phyloP scores from a whole-genome alignment of 225 moss, liverwort and hornwort genomes.

The Pseudisothecium myosuroides region DNA sequence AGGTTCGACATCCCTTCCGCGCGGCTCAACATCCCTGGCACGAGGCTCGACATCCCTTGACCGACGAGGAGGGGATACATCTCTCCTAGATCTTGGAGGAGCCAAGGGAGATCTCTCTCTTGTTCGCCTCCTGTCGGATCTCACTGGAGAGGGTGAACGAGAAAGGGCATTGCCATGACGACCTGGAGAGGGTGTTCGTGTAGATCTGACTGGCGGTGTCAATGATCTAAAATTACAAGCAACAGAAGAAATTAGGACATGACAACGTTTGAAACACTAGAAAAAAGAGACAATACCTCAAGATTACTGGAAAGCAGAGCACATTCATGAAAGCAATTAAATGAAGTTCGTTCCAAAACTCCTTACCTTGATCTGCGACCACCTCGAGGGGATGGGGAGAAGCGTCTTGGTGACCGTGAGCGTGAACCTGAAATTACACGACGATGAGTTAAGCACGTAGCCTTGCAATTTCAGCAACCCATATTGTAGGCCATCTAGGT shows the following conservation, averaged over 20 bases:
- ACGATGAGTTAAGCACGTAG: neutral
- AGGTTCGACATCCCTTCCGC: constrained; percentile 6
- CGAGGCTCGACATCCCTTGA: constrained; percentile 11
- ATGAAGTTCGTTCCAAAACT: neutral
- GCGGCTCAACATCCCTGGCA: constrained; percentile 7
- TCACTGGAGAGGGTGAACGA: constrained; percentile 34
- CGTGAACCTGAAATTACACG: constrained; percentile 24
- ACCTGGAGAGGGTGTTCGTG: constrained; percentile 44
- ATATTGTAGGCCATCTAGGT: neutral
- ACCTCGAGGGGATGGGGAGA: constrained; percentile 46
- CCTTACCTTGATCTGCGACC: constrained; percentile 44
- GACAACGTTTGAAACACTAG: neutral
- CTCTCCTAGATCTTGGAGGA: constrained; percentile 5
- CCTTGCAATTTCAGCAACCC: neutral
- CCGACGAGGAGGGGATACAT: constrained; percentile 7
- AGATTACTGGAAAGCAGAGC: too few species aligned
- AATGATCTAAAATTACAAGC: constrained; percentile 17
- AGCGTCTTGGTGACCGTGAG: constrained; percentile 46
- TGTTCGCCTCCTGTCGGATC: constrained; percentile 27
- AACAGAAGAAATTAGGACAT: neutral
- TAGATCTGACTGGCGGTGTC: constrained; percentile 44
- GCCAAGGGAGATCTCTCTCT: constrained; percentile 32
- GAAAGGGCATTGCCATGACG: constrained; percentile 31
- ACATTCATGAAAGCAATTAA: neutral
- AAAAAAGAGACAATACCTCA: neutral